Percentiles rank a stretch among this genome's conserved stretches.
Conservation (phyloP, 192 early-diverging fungal species). For the Mortierella alpina region DNA sequence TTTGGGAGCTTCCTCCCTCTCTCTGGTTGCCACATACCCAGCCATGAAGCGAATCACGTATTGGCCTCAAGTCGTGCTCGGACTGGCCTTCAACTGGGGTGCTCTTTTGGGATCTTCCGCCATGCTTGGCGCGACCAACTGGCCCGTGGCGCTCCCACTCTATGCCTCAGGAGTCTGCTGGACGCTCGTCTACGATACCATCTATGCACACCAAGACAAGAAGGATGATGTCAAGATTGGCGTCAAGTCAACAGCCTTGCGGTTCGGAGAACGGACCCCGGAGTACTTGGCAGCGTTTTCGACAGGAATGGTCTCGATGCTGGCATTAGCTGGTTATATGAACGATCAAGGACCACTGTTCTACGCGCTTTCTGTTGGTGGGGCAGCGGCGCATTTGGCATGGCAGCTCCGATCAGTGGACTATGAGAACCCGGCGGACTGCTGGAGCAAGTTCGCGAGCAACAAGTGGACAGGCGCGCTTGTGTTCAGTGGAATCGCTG, state of each 20-base stretch:
- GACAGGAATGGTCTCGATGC: constrained; percentile 68
- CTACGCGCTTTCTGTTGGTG: constrained; percentile 77
- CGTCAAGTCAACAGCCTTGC: constrained; percentile 91
- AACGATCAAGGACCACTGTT: constrained; percentile 82
- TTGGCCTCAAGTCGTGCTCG: constrained; percentile 93
- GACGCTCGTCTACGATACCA: constrained; percentile 97
- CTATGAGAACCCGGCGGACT: constrained; percentile 70
- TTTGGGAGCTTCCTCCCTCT: constrained; percentile 83
- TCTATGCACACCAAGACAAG: constrained; percentile 98
- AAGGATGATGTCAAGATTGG: constrained; percentile 87
- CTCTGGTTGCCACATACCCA: constrained; percentile 84
- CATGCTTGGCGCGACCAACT: constrained; percentile 74
- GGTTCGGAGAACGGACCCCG: constrained; percentile 81
- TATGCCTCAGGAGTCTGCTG: constrained; percentile 89
- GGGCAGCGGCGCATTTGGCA: constrained; percentile 77
- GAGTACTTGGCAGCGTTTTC: constrained; percentile 80
- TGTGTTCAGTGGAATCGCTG: constrained; percentile 77
- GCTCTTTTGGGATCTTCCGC: constrained; percentile 90
- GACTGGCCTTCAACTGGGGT: constrained; percentile 95
- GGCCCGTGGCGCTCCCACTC: constrained; percentile 80
- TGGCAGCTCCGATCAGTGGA: constrained; percentile 86
- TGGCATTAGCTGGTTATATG: constrained; percentile 82
- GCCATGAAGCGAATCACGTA: constrained; percentile 96
- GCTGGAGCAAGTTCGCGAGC: constrained; percentile 82
- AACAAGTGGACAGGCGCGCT: constrained; percentile 85